Base-by-base conservation (phyloP, 495 filamentous ascomycete genomes). In the Xylaria intraflava region DNA sequence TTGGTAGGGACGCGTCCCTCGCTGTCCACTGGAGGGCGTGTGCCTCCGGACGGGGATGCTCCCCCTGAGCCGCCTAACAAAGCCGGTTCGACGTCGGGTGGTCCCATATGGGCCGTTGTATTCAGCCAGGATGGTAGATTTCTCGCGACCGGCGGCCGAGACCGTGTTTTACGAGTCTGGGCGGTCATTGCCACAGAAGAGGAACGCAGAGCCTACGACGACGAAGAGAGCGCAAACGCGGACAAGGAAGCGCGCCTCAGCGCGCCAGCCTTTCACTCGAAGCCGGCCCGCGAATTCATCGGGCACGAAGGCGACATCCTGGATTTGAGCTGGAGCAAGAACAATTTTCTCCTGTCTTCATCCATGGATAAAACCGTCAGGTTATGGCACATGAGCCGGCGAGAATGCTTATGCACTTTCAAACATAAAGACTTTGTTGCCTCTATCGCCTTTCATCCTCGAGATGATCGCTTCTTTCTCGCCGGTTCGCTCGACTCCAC, bases 351-450 rank as follows among this genome's bases (percentile, higher is more conserved):
- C 46, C 79, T 99, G 26, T 95, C 92, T 24, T 95, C 91, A 0
- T 96, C 90, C 0, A 97, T 95, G 89, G 93, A 99, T 68, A 96
- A 96, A 71, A 97, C 93, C 2, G 94, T 99, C 22, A 80, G 90
- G 14, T 72, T 99, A 45, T 99, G 93, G 93, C 93, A 97, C 70
- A 75, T 92, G 36, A 90, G 81, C 64, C 77, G 92, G 42, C 65
- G 77, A 2, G 91, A 97, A 66, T 95, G 90, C 62, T 78, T 99
- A 4, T 96, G 90, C 65, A 90, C 88, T 29, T 99, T 99, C 69
- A 90, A 93, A 64, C 93, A 99, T 67, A 91, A 84, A 59, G 93
- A 99, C 65, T 95, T 96, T 62, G 91, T 97, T 43, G 95, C 92
- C 0, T 87, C 89, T 7, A 88, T 99, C 27, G 86, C 88, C 33